A percentile compares a stretch with the other conserved stretches of the same genome.
phyloP scores from a whole-genome alignment of 345 rosid genomes.

The Fremontodendron californicum region DNA sequence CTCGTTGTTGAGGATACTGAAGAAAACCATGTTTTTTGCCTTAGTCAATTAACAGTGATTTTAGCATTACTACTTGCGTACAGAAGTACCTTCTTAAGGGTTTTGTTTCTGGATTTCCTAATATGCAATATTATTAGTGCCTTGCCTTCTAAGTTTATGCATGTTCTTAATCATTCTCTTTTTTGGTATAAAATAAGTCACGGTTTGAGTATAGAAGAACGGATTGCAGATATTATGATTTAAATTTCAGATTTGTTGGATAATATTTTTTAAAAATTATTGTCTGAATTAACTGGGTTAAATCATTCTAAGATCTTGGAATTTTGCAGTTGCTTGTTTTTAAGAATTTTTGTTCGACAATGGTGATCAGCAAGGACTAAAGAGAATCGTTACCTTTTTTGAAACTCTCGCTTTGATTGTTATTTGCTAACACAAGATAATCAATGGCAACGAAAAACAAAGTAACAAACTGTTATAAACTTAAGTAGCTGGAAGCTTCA shows the following conservation, averaged over 20 bases:
- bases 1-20: slow-evolving; percentile 16
- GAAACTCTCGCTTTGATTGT: too few relatives aligned
- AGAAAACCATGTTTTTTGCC: slow-evolving; percentile 14
- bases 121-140: background rate
- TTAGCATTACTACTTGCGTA: background rate
- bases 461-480: background rate
- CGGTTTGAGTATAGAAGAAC: too few relatives aligned
- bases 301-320: slow-evolving; percentile 3
- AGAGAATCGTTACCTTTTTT: background rate
- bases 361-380: background rate
- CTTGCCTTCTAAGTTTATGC: background rate
- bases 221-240: too few relatives aligned
- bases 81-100: slow-evolving; percentile 18
- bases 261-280: too few relatives aligned
- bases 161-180: too few relatives aligned
- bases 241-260: too few relatives aligned
- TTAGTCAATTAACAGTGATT: background rate
- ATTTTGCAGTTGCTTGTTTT: background rate
- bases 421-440: background rate
- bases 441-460: background rate
- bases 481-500: background rate
- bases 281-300: too few relatives aligned
- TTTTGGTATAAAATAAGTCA: too few relatives aligned
- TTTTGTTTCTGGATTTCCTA: slow-evolving; percentile 14
- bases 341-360: background rate